Conservation (phyloP, 2,329 filamentous ascomycete species). For the Stromatinia cepivora region DNA sequence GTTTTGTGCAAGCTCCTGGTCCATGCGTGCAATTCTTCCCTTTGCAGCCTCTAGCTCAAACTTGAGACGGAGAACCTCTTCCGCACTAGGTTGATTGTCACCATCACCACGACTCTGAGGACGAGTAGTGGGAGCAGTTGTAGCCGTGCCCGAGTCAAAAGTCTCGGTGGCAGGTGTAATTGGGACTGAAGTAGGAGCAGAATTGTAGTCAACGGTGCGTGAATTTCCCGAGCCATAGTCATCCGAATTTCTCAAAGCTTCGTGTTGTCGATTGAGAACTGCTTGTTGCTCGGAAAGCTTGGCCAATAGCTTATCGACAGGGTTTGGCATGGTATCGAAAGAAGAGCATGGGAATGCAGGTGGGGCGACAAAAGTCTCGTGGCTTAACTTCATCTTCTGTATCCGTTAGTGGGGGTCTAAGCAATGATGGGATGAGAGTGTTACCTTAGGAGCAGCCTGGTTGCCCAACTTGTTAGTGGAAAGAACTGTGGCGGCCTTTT, state of each 20-base stretch:
- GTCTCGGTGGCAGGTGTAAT: constrained; percentile 62
- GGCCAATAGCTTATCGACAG: constrained; percentile 72
- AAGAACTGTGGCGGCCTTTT: constrained; percentile 47
- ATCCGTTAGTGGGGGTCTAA: constrained; percentile 36
- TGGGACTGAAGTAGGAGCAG: constrained; percentile 55
- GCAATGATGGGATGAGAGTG: constrained; percentile 23
- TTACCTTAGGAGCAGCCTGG: constrained; percentile 54
- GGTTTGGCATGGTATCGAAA: constrained; percentile 46
- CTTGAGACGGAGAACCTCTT: constrained; percentile 68
- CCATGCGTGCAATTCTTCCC: constrained; percentile 68
- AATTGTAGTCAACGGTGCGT: constrained; percentile 48
- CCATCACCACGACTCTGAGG: constrained; percentile 54
- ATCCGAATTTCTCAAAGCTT: constrained; percentile 48
- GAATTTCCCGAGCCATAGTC: constrained; percentile 32
- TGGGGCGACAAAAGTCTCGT: constrained; percentile 40
- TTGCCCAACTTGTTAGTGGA: constrained; percentile 57
- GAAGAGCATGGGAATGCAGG: constrained; percentile 27
- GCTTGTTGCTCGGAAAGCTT: constrained; percentile 72
- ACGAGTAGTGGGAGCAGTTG: constrained; percentile 51
- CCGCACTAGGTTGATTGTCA: constrained; percentile 41
- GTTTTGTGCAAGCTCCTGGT: constrained; percentile 67
- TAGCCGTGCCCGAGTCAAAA: constrained; percentile 43
- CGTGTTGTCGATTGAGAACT: constrained; percentile 58
- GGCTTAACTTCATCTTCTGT: constrained; percentile 52
- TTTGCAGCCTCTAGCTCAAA: constrained; percentile 70